Conservation (phyloP, 208 protist species). For the Balamuthia mandrillaris region DNA sequence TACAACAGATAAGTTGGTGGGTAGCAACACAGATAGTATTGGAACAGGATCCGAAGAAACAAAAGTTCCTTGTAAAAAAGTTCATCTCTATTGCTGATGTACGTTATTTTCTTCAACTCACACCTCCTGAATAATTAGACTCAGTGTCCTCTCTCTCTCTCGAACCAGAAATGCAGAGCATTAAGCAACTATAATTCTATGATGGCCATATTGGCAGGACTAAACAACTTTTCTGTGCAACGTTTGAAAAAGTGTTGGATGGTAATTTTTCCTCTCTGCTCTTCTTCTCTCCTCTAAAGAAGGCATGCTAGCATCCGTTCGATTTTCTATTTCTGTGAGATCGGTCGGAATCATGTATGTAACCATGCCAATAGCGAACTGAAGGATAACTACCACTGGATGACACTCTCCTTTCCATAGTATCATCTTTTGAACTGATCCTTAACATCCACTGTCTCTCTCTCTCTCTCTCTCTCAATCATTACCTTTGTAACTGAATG, state of each 20-base stretch:
- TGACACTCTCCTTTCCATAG: not conserved
- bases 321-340: no score
- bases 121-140: no score
- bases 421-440: not conserved
- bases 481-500: no score
- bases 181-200: conserved; percentile 17
- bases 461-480: not conserved
- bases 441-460: not conserved
- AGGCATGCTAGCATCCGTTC: no score
- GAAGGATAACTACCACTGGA: not conserved
- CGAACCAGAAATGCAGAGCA: not conserved
- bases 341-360: no score
- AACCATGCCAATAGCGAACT: no score
- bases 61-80: not conserved
- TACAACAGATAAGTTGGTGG: conserved; percentile 20
- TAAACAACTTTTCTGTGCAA: conserved; percentile 21
- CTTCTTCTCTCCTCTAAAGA: no score
- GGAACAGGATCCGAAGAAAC: not conserved
- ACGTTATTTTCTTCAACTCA: not conserved
- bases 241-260: not conserved
- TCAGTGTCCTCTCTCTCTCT: no score
- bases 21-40: conserved; percentile 29
- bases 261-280: not conserved
- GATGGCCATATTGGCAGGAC: conserved; percentile 19
- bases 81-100: conserved; percentile 34